Percentiles rank a stretch among this genome's conserved stretches.
These are phyloP conservation scores for Neofusicoccum umdonicola DNA, from an alignment of 2,329 filamentous ascomycete genomes.

Conservation along the genomic window DNA sequence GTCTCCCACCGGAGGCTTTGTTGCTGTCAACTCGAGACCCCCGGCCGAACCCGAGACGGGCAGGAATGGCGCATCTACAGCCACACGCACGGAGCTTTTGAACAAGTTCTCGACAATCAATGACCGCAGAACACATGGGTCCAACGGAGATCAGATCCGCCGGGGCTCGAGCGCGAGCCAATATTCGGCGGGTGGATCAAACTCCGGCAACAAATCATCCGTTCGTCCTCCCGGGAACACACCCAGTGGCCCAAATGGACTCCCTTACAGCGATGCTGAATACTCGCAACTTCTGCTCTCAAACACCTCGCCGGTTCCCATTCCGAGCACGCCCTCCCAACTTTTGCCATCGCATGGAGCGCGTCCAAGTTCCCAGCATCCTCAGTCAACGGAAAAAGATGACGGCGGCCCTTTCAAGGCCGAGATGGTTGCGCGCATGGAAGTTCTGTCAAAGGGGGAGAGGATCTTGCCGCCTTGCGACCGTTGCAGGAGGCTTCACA, in stretches of 20 bases:
- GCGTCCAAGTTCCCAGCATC: conserved; percentile 39
- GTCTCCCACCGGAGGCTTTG: conserved; percentile 50
- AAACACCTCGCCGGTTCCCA: conserved; percentile 49
- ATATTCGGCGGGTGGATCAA: conserved; percentile 33
- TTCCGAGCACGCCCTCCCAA: conserved; percentile 54
- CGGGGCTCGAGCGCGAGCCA: conserved; percentile 28
- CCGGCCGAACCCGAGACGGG: conserved; percentile 30
- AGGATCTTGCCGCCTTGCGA: conserved; percentile 80
- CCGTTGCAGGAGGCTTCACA: conserved; percentile 73
- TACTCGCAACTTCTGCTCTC: conserved; percentile 40
- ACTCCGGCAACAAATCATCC: conserved; percentile 32
- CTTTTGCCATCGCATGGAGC: conserved; percentile 47
- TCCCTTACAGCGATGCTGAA: conserved; percentile 30
- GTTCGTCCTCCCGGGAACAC: conserved; percentile 23
- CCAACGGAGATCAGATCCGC: conserved; percentile 27
- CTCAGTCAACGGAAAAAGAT: conserved; percentile 46
- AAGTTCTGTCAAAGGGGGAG: conserved; percentile 70
- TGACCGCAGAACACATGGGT: conserved; percentile 43
- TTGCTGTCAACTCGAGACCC: conserved; percentile 57
- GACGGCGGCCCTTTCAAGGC: conserved; percentile 59
- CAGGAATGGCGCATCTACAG: conserved; percentile 53
- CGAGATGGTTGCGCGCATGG: conserved; percentile 72
- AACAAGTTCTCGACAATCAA: conserved; percentile 62
- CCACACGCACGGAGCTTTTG: conserved; percentile 59
- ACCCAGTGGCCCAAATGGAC: conserved; percentile 11